Evolutionary conservation across 371 early-diverging fungal genomes (phyloP).

Genomic region (Syncephalastrum sp.): DNA sequence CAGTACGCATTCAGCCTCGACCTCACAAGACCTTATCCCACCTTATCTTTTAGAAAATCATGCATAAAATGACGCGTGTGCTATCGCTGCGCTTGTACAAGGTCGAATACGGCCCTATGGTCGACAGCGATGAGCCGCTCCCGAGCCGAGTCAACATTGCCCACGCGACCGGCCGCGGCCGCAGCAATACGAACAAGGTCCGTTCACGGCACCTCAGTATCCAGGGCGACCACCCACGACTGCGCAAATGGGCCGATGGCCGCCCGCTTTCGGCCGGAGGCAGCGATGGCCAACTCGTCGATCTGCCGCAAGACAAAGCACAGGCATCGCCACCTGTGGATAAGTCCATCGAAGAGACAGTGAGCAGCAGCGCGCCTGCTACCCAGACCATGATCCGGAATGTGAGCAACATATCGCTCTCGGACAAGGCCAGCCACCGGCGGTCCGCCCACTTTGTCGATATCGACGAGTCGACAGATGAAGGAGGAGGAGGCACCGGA

Average conservation of each 20-base stretch:
- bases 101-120: conserved; percentile 34
- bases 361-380: conserved; percentile 7
- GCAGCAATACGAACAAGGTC: conserved; percentile 14
- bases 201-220: conserved; percentile 35
- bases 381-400: conserved; percentile 19
- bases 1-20: no score
- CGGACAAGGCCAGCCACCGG: conserved; percentile 35
- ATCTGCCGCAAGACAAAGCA: conserved; percentile 10
- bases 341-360: neutral
- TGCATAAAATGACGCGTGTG: conserved; percentile 54
- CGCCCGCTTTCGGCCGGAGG: conserved; percentile 26
- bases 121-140: conserved; percentile 19
- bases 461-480: conserved; percentile 11
- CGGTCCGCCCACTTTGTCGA: conserved; percentile 30
- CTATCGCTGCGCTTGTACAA: conserved; percentile 50
- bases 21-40: no score
- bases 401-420: conserved; percentile 34
- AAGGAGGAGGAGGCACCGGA: conserved; percentile 7
- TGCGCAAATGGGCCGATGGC: conserved; percentile 17
- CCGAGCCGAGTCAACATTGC: conserved; percentile 6
- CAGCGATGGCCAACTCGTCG: conserved; percentile 26
- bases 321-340: neutral
- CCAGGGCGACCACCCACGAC: conserved; percentile 19
- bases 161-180: conserved; percentile 10
- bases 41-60: conserved; percentile 41